These are phyloP conservation scores for Flammula alnicola DNA, from an alignment of 1,284 basidiomycete species.

Conservation along the genomic window DNA sequence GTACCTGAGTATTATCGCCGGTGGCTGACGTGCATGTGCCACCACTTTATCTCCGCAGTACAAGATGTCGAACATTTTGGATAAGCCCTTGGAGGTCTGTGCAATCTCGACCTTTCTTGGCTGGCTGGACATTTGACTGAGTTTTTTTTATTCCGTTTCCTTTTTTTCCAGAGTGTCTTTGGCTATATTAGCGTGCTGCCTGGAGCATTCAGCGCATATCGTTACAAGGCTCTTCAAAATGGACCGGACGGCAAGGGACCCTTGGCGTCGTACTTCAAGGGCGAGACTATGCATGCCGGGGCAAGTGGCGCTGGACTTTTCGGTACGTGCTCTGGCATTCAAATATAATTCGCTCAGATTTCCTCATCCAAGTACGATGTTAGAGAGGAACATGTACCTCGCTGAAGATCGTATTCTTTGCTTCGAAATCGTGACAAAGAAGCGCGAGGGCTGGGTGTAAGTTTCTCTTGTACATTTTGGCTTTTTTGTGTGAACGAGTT, in stretches of 20 bases:
- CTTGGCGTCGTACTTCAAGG: constrained; percentile 90
- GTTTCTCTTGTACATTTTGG: constrained; percentile 32
- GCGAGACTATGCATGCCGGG: constrained; percentile 84
- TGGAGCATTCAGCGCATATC: constrained; percentile 92
- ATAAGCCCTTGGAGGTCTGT: constrained; percentile 85
- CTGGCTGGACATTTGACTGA: background rate
- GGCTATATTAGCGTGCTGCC: constrained; percentile 91
- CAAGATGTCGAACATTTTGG: constrained; percentile 92
- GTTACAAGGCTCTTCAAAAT: constrained; percentile 85
- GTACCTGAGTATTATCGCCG: background rate
- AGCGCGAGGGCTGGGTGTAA: constrained; percentile 79
- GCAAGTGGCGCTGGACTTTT: constrained; percentile 70
- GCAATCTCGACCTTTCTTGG: no score
- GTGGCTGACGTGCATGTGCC: background rate
- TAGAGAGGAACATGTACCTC: constrained; percentile 88
- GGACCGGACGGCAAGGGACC: constrained; percentile 85
- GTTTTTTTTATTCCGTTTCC: constrained; percentile 3
- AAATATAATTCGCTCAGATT: constrained; percentile 7
- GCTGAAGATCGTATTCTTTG: constrained; percentile 95
- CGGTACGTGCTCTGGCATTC: constrained; percentile 41
- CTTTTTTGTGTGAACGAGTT: constrained; percentile 7
- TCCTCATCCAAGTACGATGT: constrained; percentile 17
- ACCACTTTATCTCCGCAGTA: constrained; percentile 49
- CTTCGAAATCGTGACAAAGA: constrained; percentile 97
- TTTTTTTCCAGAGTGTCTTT: constrained; percentile 71